phyloP scores from a whole-genome alignment of 305 asterid species.

The Fraxinus paxiana region DNA sequence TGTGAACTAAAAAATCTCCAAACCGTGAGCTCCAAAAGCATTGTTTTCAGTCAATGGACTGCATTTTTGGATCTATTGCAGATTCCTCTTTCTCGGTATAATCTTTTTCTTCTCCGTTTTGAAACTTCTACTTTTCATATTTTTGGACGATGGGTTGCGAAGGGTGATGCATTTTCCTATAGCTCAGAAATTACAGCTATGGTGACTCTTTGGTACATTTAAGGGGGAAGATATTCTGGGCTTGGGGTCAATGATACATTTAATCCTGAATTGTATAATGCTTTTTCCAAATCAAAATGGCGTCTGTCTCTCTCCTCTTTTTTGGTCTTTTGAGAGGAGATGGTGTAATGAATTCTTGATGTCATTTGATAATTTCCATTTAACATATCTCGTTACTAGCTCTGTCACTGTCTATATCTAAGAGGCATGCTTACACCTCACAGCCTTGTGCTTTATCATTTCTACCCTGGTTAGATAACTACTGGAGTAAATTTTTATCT shows the following conservation, averaged over 20 bases:
- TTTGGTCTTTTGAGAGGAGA: slow-evolving; percentile 3
- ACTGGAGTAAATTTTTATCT: slow-evolving; percentile 4
- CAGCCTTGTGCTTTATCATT: background rate
- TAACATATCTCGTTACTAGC: slow-evolving; percentile 10
- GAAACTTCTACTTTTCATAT: background rate
- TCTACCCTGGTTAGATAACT: slow-evolving; percentile 11
- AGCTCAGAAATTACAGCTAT: background rate
- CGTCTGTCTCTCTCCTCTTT: background rate
- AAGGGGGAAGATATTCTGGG: background rate
- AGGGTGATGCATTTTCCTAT: background rate
- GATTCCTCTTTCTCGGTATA: slow-evolving; percentile 86
- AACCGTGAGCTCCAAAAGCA: slow-evolving; percentile 69
- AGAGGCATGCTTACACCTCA: slow-evolving; percentile 14
- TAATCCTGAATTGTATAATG: background rate
- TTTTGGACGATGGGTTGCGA: background rate
- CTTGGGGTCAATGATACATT: background rate
- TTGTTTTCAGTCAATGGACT: slow-evolving; percentile 98
- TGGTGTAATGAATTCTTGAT: background rate
- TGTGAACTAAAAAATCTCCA: slow-evolving; percentile 52
- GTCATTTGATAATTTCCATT: background rate
- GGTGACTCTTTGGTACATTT: slow-evolving; percentile 3
- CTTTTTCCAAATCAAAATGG: background rate
- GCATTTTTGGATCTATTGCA: slow-evolving; percentile 88
- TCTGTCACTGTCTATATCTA: background rate
- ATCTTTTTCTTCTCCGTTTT: background rate